A percentile compares a stretch with the other conserved stretches of the same genome.
phyloP scores from a whole-genome alignment of 2,329 filamentous ascomycete species.

The Diplodia seriata region DNA sequence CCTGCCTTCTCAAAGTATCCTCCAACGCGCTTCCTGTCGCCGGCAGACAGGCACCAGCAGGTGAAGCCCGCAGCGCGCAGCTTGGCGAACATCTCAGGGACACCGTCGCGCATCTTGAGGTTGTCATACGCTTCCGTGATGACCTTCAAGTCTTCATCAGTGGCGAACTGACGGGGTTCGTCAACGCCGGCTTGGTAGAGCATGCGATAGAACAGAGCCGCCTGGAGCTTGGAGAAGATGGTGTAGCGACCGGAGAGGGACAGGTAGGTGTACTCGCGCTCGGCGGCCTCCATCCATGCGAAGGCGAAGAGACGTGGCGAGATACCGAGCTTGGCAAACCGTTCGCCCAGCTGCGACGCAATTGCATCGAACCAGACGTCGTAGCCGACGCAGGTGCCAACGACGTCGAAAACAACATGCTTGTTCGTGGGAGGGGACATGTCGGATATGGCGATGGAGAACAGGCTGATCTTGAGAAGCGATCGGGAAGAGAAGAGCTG shows the following conservation, averaged over 20 bases:
- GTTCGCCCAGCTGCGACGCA: constrained; percentile 51
- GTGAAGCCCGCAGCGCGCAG: constrained; percentile 58
- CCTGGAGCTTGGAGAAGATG: constrained; percentile 54
- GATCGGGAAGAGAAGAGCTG: not conserved
- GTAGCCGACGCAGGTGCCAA: constrained; percentile 60
- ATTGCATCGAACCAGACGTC: constrained; percentile 54
- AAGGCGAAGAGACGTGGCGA: constrained; percentile 55
- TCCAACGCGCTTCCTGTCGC: constrained; percentile 57
- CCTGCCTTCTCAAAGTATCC: constrained; percentile 61
- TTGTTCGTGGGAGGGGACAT: constrained; percentile 26
- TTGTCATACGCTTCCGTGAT: constrained; percentile 50
- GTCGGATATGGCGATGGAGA: not conserved
- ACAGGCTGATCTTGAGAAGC: not conserved
- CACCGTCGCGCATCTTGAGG: constrained; percentile 47
- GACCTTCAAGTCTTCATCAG: constrained; percentile 51
- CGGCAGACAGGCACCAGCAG: constrained; percentile 62
- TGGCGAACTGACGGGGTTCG: constrained; percentile 53
- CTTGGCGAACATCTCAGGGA: constrained; percentile 52
- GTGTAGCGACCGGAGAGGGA: constrained; percentile 54
- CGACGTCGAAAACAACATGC: constrained; percentile 50
- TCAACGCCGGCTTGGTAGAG: constrained; percentile 54
- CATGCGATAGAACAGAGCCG: constrained; percentile 58
- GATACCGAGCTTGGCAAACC: constrained; percentile 49
- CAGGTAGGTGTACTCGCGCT: constrained; percentile 60
- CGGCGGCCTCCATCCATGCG: constrained; percentile 56